Evolutionary conservation across 2,329 filamentous ascomycete species (phyloP).

Genomic region (Botrytis galanthina): DNA sequence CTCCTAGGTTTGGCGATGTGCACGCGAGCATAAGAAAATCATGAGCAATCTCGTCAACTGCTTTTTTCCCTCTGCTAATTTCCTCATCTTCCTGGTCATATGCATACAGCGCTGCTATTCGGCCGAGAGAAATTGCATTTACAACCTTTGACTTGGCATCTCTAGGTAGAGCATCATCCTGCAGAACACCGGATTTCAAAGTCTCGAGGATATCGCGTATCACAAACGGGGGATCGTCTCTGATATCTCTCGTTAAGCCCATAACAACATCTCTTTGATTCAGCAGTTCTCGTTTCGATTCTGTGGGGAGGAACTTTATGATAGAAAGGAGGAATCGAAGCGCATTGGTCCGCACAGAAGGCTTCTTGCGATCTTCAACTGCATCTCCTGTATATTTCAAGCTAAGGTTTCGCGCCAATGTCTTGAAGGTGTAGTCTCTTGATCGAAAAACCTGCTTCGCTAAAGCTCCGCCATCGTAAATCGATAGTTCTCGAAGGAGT

Average conservation of each 20-base stretch:
- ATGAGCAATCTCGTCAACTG: slow-evolving; percentile 69
- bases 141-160: slow-evolving; percentile 74
- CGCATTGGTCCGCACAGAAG: slow-evolving; percentile 80
- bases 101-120: slow-evolving; percentile 70
- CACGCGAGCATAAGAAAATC: slow-evolving; percentile 73
- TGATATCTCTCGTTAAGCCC: slow-evolving; percentile 72
- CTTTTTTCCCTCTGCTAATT: slow-evolving; percentile 43
- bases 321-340: slow-evolving; percentile 77
- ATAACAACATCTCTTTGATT: slow-evolving; percentile 68
- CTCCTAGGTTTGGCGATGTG: slow-evolving; percentile 68
- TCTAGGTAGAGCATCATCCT: slow-evolving; percentile 70
- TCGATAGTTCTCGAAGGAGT: slow-evolving; percentile 79
- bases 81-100: slow-evolving; percentile 52
- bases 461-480: slow-evolving; percentile 79
- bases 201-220: slow-evolving; percentile 71
- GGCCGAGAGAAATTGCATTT: slow-evolving; percentile 69
- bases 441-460: slow-evolving; percentile 75
- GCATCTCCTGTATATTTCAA: slow-evolving; percentile 60
- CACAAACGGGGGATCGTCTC: slow-evolving; percentile 72
- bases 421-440: slow-evolving; percentile 75
- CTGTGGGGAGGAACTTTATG: slow-evolving; percentile 72
- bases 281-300: slow-evolving; percentile 78
- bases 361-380: slow-evolving; percentile 64
- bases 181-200: slow-evolving; percentile 68
- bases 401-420: slow-evolving; percentile 75